Conservation (phyloP, 2,329 filamentous ascomycete species). For the Colletotrichum lini region DNA sequence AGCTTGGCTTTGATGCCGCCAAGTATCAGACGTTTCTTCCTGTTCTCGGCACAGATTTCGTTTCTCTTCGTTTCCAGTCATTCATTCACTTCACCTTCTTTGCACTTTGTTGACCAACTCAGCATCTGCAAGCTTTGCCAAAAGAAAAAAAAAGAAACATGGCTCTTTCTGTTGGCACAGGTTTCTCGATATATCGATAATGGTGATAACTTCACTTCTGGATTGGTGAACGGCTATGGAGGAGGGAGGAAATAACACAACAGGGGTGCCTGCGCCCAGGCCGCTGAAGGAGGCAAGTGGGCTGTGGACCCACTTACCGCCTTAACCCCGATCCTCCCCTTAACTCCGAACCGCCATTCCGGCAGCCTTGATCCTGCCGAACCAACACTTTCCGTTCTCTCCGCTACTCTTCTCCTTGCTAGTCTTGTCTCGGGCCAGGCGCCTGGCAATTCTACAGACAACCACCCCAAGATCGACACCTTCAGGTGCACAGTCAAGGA, state of each 20-base stretch:
- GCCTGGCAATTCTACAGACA: conserved; percentile 50
- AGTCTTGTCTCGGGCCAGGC: conserved; percentile 34
- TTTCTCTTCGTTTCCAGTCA: conserved; percentile 5
- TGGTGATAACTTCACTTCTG: too few relatives aligned
- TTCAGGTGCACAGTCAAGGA: conserved; percentile 63
- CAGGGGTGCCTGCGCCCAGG: too few relatives aligned
- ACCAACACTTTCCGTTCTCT: conserved; percentile 35
- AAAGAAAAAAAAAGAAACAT: not conserved
- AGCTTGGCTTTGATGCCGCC: conserved; percentile 4
- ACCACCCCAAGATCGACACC: conserved; percentile 65
- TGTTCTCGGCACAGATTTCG: not conserved
- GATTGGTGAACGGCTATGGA: too few relatives aligned
- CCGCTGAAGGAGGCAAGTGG: too few relatives aligned
- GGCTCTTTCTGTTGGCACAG: conserved; percentile 32
- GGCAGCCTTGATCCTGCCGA: too few relatives aligned
- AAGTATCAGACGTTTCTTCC: conserved; percentile 6
- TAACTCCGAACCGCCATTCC: too few relatives aligned
- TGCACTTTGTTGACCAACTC: conserved; percentile 32
- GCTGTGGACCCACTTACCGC: too few relatives aligned
- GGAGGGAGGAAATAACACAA: too few relatives aligned
- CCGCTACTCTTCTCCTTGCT: conserved; percentile 30
- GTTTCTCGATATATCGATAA: too few relatives aligned
- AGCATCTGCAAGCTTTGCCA: not conserved
- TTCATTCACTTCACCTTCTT: conserved; percentile 5
- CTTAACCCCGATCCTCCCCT: too few relatives aligned